Conservation (phyloP, 1,284 basidiomycete genomes). For the Fistulinella cinereoalba region DNA sequence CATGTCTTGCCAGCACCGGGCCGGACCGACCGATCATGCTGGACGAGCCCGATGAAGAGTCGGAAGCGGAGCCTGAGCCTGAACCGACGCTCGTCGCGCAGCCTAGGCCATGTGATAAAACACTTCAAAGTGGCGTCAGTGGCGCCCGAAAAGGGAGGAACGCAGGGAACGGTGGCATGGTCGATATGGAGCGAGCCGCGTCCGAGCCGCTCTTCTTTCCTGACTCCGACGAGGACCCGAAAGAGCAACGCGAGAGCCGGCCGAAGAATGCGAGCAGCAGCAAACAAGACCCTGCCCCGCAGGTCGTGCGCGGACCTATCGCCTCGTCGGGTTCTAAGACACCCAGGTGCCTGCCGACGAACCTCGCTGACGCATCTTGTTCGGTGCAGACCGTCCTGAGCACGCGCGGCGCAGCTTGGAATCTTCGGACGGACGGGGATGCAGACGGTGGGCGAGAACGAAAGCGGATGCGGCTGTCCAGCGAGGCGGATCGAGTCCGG, state of each 20-base stretch:
- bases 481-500: slow-evolving; percentile 6
- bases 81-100: slow-evolving; percentile 28
- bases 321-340: neutral
- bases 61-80: slow-evolving; percentile 12
- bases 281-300: too few relatives aligned
- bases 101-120: slow-evolving; percentile 6
- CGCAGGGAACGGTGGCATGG: neutral
- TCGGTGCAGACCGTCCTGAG: slow-evolving; percentile 46
- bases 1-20: neutral
- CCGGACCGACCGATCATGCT: slow-evolving; percentile 4
- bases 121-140: neutral
- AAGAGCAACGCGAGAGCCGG: too few relatives aligned
- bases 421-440: slow-evolving; percentile 29
- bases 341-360: slow-evolving; percentile 1
- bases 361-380: slow-evolving; percentile 17
- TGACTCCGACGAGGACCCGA: slow-evolving; percentile 23
- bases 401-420: slow-evolving; percentile 48
- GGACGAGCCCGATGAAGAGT: neutral
- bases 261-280: too few relatives aligned
- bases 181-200: slow-evolving; percentile 9
- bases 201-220: slow-evolving; percentile 30
- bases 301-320: neutral
- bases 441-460: slow-evolving; percentile 23
- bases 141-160: neutral
- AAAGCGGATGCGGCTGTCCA: slow-evolving; percentile 17